These are phyloP conservation scores for Botryotinia convoluta DNA, from an alignment of 2,329 filamentous ascomycete species.

Conservation along the genomic window DNA sequence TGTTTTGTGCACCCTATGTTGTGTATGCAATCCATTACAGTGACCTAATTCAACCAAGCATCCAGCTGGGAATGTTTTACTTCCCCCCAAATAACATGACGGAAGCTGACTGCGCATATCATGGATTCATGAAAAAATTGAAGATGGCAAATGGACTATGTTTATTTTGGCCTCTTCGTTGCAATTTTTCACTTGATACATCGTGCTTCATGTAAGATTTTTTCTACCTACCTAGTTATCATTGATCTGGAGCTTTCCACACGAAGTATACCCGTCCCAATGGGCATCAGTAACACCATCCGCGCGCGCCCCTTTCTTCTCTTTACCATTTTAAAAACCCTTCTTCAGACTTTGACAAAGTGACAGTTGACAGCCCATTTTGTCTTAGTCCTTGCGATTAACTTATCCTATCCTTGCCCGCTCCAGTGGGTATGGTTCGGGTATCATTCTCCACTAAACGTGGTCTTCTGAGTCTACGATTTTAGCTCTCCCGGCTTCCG, in stretches of 20 bases:
- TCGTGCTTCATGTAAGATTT: neutral
- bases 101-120: conserved; percentile 1
- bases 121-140: neutral
- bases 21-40: conserved; percentile 20
- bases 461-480: conserved; percentile 14
- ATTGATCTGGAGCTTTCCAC: neutral
- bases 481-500: conserved; percentile 26
- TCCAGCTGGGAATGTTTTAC: conserved; percentile 1
- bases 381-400: conserved; percentile 5
- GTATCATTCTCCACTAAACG: conserved; percentile 27
- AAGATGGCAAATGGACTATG: neutral
- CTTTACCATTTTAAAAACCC: conserved; percentile 16
- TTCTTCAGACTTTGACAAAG: conserved; percentile 7
- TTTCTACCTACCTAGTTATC: neutral
- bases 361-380: conserved; percentile 17
- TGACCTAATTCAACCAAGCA: conserved; percentile 13
- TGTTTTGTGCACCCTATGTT: conserved; percentile 13
- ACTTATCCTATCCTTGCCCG: neutral
- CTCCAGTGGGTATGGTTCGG: conserved; percentile 25
- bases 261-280: neutral
- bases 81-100: neutral
- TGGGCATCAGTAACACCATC: conserved; percentile 8
- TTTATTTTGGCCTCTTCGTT: neutral
- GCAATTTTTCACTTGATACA: neutral
- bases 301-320: conserved; percentile 16